Evolutionary conservation across 495 filamentous ascomycete genomes (phyloP), one percentile per base, ranked within the genome.

Genomic region (Penicillium crystallinum): DNA sequence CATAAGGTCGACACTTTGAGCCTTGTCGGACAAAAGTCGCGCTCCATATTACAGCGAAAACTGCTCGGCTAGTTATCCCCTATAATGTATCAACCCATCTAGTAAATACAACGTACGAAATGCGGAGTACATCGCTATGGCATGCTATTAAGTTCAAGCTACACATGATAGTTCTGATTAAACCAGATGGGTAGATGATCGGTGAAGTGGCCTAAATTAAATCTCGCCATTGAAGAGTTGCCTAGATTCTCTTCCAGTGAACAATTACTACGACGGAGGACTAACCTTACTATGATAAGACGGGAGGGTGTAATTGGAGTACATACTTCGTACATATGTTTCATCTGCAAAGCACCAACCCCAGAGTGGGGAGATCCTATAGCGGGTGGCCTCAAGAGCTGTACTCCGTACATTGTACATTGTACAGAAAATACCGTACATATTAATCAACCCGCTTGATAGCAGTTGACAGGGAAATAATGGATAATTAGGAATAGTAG

Each of bases 41-140:
- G 25, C 41, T 36, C 49, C 54, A 53, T 41, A 34, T 49, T 44
- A 46, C 31, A 50, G 39, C 46, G 46, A 52, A 48, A 49, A 22
- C 27, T 40, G 52, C 37, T 39, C 11, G 4, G 6, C 29, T 11
- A 31, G n/a, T 27, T 3, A 27, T 27, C 23, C 23, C 3, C 23
- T n/a, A n/a, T n/a, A n/a, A n/a, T n/a, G n/a, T n/a, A n/a, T n/a
- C n/a, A n/a, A n/a, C n/a, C n/a, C n/a, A n/a, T n/a, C n/a, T n/a
- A 27, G 23, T 27, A 3, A 27, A 3, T 27, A 27, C 23, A 27
- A 27, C 23, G 23, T 27, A 27, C 7, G 23, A 7, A 27, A 7
- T 27, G 3, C 7, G 23, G 23, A 27, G 23, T 27, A 27, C 3
- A 27, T 27, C 3, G 23, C n/a, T n/a, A n/a, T n/a, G n/a, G n/a